These are phyloP conservation scores for Cryptococcus sp. DNA, from an alignment of 1,284 basidiomycete genomes.

Conservation along the genomic window DNA sequence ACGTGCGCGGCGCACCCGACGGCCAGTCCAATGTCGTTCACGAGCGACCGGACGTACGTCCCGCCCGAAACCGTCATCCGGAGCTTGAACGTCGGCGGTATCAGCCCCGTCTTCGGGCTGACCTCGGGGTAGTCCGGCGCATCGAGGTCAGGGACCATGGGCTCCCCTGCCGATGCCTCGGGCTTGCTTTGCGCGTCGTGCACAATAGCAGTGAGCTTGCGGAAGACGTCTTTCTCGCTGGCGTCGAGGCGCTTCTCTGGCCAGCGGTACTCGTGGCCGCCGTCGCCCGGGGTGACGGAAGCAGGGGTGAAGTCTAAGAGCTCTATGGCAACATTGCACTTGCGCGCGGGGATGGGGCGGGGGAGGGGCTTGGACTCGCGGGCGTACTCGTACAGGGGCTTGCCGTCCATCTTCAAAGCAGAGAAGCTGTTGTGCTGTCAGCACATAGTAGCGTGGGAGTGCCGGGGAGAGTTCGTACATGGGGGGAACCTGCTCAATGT, in stretches of 20 bases:
- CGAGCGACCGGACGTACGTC: conserved; percentile 90
- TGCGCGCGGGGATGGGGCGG: conserved; percentile 83
- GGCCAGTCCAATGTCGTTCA: conserved; percentile 81
- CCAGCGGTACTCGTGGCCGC: conserved; percentile 61
- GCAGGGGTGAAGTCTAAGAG: conserved; percentile 54
- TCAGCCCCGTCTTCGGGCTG: conserved; percentile 42
- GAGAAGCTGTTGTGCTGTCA: conserved; percentile 70
- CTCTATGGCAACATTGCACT: conserved; percentile 70
- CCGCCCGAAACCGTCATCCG: conserved; percentile 91
- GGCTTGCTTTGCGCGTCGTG: conserved; percentile 28
- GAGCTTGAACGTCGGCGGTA: conserved; percentile 76
- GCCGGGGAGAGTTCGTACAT: conserved; percentile 62
- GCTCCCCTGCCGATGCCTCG: conserved; percentile 7
- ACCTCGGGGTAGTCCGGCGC: conserved; percentile 47
- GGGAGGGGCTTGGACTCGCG: conserved; percentile 84
- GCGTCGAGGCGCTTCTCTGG: conserved; percentile 66
- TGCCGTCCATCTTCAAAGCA: conserved; percentile 97
- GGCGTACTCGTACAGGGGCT: conserved; percentile 93
- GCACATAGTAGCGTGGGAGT: neutral
- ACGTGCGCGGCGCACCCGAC: conserved; percentile 85
- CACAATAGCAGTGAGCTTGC: conserved; percentile 56
- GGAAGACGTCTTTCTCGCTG: conserved; percentile 68
- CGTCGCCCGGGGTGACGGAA: conserved; percentile 44
- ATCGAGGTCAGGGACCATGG: conserved; percentile 28
- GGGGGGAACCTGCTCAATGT: conserved; percentile 85